phyloP scores from a whole-genome alignment of 306 rosid genomes.

The Myrica gale region DNA sequence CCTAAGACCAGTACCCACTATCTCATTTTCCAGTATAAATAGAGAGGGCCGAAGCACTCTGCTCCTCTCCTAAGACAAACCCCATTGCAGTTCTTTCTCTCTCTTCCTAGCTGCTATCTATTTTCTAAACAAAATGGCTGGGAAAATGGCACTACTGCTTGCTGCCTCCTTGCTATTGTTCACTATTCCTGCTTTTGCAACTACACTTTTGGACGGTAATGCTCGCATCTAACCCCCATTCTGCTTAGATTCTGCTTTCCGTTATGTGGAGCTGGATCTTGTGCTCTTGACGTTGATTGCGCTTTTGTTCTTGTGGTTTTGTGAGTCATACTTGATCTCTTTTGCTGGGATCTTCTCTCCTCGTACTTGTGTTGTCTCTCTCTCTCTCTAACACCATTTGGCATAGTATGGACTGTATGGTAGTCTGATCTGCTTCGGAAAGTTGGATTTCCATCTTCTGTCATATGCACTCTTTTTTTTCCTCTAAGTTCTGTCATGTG shows the following conservation, averaged over 20 bases:
- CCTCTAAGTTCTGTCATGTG: neutral
- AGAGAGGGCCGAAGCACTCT: neutral
- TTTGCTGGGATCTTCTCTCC: neutral
- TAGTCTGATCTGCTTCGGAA: constrained; percentile 16
- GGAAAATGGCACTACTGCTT: constrained; percentile 31
- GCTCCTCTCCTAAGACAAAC: constrained; percentile 20
- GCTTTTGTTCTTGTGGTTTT: neutral
- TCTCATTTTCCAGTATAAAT: constrained; percentile 39
- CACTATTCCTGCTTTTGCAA: constrained; percentile 48
- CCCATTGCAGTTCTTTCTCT: constrained; percentile 13
- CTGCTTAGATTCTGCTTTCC: constrained; percentile 4
- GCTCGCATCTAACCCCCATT: constrained; percentile 12
- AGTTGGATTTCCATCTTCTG: constrained; percentile 9
- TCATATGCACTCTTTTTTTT: neutral
- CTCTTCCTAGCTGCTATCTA: neutral
- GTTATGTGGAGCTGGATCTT: constrained; percentile 8
- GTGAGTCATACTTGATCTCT: neutral
- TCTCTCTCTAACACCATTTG: constrained; percentile 13
- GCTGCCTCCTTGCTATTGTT: constrained; percentile 33
- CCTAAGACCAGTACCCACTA: constrained; percentile 12
- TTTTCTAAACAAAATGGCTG: constrained; percentile 43
- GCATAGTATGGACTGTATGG: constrained; percentile 4
- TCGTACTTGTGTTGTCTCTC: neutral
- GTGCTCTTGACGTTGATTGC: neutral
- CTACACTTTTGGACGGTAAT: constrained; percentile 58